A percentile compares a stretch with the other conserved stretches of the same genome.
Conservation (phyloP, 371 early-diverging fungal genomes). For the Conidiobolus incongruus region DNA sequence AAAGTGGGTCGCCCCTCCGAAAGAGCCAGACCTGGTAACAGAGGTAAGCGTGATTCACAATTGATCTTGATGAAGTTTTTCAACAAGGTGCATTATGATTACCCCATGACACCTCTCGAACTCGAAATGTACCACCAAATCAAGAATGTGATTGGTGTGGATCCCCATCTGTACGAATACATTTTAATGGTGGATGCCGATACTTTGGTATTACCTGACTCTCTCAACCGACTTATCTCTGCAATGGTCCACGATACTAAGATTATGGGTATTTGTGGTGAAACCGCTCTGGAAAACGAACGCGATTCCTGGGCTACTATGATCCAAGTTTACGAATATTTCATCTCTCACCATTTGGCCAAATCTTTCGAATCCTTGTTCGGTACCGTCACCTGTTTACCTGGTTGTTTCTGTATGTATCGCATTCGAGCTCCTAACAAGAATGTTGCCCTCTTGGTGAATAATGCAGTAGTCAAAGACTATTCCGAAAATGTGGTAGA, state of each 20-base stretch:
- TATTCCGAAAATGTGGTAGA: slow-evolving; percentile 92
- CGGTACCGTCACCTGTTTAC: slow-evolving; percentile 80
- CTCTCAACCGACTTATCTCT: slow-evolving; percentile 42
- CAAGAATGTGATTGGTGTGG: too few relatives aligned
- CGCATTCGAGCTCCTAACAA: slow-evolving; percentile 62
- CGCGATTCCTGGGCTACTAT: slow-evolving; percentile 81
- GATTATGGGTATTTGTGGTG: slow-evolving; percentile 77
- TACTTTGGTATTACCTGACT: slow-evolving; percentile 57
- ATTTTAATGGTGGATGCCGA: slow-evolving; percentile 91
- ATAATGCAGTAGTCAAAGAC: slow-evolving; percentile 73
- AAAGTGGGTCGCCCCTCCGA: slow-evolving; percentile 77
- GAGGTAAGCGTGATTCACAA: slow-evolving; percentile 99
- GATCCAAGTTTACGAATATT: slow-evolving; percentile 81
- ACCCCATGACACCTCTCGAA: slow-evolving; percentile 75
- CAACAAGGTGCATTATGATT: slow-evolving; percentile 86
- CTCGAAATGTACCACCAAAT: slow-evolving; percentile 80
- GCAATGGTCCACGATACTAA: slow-evolving; percentile 57
- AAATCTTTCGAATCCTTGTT: slow-evolving; percentile 74
- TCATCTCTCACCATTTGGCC: too few relatives aligned
- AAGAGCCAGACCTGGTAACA: slow-evolving; percentile 77
- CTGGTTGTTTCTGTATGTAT: slow-evolving; percentile 93
- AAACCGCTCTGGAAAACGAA: slow-evolving; percentile 65
- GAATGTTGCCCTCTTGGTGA: slow-evolving; percentile 75
- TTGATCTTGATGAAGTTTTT: slow-evolving; percentile 97
- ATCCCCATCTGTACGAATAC: slow-evolving; percentile 69